Percentiles rank a stretch among this genome's conserved stretches.
Evolutionary conservation across 345 rosid species (phyloP).

Genomic region (Acer campestre): DNA sequence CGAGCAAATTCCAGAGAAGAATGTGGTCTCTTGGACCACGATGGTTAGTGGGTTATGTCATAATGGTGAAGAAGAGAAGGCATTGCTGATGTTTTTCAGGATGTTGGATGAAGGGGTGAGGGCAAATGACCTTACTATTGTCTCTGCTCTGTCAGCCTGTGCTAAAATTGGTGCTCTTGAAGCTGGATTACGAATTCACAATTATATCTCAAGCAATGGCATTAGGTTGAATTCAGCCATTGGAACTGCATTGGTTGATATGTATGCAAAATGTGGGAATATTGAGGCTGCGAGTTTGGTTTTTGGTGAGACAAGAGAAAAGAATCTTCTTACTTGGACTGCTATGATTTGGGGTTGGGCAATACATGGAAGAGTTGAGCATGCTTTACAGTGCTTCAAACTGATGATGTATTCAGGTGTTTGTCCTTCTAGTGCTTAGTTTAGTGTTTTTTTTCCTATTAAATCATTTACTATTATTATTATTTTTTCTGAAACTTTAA

Average conservation of each 20-base stretch:
- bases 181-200: conserved; percentile 48
- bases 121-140: conserved; percentile 50
- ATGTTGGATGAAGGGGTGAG: conserved; percentile 55
- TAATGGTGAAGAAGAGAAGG: conserved; percentile 44
- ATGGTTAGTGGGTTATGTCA: conserved; percentile 51
- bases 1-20: conserved; percentile 46
- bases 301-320: conserved; percentile 45
- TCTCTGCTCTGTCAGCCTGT: conserved; percentile 62
- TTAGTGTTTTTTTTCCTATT: neutral
- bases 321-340: conserved; percentile 60
- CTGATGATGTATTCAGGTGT: conserved; percentile 66
- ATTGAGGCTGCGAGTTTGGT: conserved; percentile 51
- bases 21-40: conserved; percentile 62
- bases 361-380: conserved; percentile 46
- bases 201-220: conserved; percentile 43
- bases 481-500: conserved; percentile 4
- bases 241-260: conserved; percentile 57
- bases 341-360: conserved; percentile 79
- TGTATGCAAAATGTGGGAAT: conserved; percentile 72
- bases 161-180: conserved; percentile 67
- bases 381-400: conserved; percentile 59
- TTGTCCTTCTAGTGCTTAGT: neutral
- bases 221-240: conserved; percentile 41
- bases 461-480: too few species aligned
- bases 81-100: conserved; percentile 46